Evolutionary conservation across 192 early-diverging fungal genomes (phyloP).

Genomic region (Backusella westeae): DNA sequence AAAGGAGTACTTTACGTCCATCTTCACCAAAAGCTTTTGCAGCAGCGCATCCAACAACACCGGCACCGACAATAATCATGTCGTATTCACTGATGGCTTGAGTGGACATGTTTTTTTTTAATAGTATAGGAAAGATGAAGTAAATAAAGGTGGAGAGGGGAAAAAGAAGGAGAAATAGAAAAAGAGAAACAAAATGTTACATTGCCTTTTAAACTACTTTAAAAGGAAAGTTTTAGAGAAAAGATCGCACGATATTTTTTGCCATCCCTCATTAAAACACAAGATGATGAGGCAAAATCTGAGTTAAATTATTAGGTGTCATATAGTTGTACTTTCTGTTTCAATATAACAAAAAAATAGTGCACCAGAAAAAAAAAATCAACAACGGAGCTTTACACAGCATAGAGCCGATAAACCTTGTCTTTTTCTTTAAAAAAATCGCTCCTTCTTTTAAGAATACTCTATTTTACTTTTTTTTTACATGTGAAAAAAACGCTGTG

Average conservation of each 20-base stretch:
- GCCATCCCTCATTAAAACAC: not conserved
- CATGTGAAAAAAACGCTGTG: not conserved
- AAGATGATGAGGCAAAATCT: not conserved
- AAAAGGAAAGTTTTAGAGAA: conserved; percentile 5
- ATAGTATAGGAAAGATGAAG: not conserved
- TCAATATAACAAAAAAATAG: not conserved
- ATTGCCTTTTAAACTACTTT: not conserved
- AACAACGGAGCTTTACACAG: not conserved
- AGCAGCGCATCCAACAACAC: conserved; percentile 84
- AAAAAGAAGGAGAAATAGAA: not conserved
- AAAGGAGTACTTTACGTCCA: conserved; percentile 65
- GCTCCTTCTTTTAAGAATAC: not conserved
- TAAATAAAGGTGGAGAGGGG: not conserved
- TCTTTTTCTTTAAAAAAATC: not conserved
- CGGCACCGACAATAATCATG: conserved; percentile 87
- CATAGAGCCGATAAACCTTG: not conserved
- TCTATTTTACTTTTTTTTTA: not conserved
- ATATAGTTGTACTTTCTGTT: not conserved
- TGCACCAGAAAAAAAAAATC: not conserved
- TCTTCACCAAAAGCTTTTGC: conserved; percentile 74
- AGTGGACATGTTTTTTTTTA: not conserved
- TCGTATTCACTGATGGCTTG: conserved; percentile 48
- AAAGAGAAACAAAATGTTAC: not conserved
- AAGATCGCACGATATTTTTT: not conserved
- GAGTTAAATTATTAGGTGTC: not conserved